A percentile compares a stretch with the other conserved stretches of the same genome.
Evolutionary conservation across 2,329 filamentous ascomycete species (phyloP).

Genomic region (Cordyceps javanica): DNA sequence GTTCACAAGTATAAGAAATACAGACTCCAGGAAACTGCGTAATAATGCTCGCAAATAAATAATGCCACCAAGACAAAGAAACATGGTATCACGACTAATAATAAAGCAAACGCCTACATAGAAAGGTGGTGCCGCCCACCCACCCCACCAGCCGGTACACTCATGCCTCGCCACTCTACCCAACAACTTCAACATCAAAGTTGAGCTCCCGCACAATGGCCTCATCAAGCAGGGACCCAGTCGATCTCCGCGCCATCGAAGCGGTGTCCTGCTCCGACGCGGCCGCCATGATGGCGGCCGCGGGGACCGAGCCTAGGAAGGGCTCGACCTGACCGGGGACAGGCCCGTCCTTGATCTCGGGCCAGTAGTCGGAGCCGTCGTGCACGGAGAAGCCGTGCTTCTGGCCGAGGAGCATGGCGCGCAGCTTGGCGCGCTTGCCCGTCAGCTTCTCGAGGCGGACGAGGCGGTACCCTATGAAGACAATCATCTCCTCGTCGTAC

Average conservation of each 20-base stretch:
- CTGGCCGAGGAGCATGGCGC: slow-evolving; percentile 41
- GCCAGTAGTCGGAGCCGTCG: slow-evolving; percentile 23
- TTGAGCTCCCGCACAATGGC: slow-evolving; percentile 15
- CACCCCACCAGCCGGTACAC: too few relatives aligned
- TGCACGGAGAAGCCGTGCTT: slow-evolving; percentile 23
- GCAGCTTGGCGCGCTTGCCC: slow-evolving; percentile 21
- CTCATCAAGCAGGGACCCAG: slow-evolving; percentile 9
- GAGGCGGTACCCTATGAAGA: slow-evolving; percentile 23
- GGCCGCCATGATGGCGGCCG: neutral
- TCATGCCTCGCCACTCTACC: neutral
- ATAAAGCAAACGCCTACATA: too few relatives aligned
- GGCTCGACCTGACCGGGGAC: slow-evolving; percentile 19
- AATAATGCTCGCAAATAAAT: too few relatives aligned
- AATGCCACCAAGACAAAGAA: too few relatives aligned
- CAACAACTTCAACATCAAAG: slow-evolving; percentile 15
- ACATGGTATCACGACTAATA: too few relatives aligned
- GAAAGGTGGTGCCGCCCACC: too few relatives aligned
- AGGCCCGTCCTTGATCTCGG: slow-evolving; percentile 21
- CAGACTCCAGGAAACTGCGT: too few relatives aligned
- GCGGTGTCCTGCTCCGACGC: slow-evolving; percentile 3
- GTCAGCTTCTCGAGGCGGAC: slow-evolving; percentile 23
- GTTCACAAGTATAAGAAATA: too few relatives aligned
- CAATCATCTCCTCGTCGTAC: slow-evolving; percentile 24
- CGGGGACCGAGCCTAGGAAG: slow-evolving; percentile 15
- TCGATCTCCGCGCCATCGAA: neutral